phyloP scores from a whole-genome alignment of 2,329 filamentous ascomycete genomes.

The Penicillium capsulatum region DNA sequence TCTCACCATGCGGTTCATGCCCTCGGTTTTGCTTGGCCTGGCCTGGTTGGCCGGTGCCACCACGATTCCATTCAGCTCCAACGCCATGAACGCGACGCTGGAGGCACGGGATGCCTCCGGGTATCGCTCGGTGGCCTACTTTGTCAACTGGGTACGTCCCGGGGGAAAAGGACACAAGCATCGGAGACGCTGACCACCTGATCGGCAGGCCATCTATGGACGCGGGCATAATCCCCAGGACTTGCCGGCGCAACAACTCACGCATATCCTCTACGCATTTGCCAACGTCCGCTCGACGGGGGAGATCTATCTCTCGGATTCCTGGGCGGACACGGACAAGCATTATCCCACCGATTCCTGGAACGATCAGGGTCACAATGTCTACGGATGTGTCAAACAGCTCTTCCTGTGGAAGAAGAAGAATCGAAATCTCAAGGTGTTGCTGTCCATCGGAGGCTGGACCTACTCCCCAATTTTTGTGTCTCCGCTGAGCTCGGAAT shows the following conservation, averaged over 20 bases:
- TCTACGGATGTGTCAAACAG: constrained; percentile 74
- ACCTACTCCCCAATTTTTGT: constrained; percentile 75
- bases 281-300: constrained; percentile 72
- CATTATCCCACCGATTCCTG: constrained; percentile 63
- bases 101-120: constrained; percentile 14
- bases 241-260: constrained; percentile 73
- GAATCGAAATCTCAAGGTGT: constrained; percentile 69
- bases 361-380: constrained; percentile 67
- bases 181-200: too few species aligned
- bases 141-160: constrained; percentile 48
- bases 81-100: constrained; percentile 6
- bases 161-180: too few species aligned
- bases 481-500: constrained; percentile 59
- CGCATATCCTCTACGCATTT: constrained; percentile 87
- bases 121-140: constrained; percentile 42
- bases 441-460: constrained; percentile 81
- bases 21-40: constrained; percentile 11
- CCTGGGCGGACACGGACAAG: constrained; percentile 64
- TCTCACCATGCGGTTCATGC: constrained; percentile 12
- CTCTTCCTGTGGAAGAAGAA: constrained; percentile 70
- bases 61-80: constrained; percentile 7
- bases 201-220: constrained; percentile 83
- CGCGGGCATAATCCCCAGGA: constrained; percentile 79
- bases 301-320: constrained; percentile 70
- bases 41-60: constrained; percentile 11